Evolutionary conservation across 176 grass and related monocot species (phyloP).

Genomic region (Juncus inflexus): DNA sequence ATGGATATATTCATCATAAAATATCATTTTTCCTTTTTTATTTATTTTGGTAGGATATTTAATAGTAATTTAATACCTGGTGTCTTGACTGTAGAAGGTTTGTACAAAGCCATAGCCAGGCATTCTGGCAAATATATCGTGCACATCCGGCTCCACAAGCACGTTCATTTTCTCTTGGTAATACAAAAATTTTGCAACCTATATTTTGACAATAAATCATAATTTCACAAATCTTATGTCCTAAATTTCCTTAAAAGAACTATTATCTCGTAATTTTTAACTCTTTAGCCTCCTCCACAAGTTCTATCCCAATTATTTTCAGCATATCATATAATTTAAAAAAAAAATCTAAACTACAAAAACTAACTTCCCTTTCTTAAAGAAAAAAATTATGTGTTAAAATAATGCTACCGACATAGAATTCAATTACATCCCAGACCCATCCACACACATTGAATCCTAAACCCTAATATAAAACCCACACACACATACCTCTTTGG

Average conservation of each 20-base stretch:
- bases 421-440: too few relatives aligned
- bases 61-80: slow-evolving; percentile 43
- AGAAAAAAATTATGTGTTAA: too few relatives aligned
- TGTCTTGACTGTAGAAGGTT: slow-evolving; percentile 97
- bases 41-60: slow-evolving; percentile 1
- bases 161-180: slow-evolving; percentile 99
- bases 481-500: slow-evolving; percentile 66
- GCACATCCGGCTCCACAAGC: slow-evolving; percentile 99
- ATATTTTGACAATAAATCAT: slow-evolving; percentile 22
- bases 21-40: neutral
- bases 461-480: neutral
- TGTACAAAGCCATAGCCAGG: slow-evolving; percentile 99
- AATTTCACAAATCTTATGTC: neutral
- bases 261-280: too few relatives aligned
- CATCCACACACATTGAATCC: too few relatives aligned
- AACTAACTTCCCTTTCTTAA: too few relatives aligned
- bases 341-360: too few relatives aligned
- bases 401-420: too few relatives aligned
- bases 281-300: too few relatives aligned
- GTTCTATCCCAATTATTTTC: too few relatives aligned
- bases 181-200: slow-evolving; percentile 85
- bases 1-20: neutral
- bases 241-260: neutral
- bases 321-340: too few relatives aligned
- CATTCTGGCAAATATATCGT: slow-evolving; percentile 98